These are phyloP conservation scores for Huntiella moniliformis DNA, from an alignment of 2,329 filamentous ascomycete genomes.

Conservation along the genomic window DNA sequence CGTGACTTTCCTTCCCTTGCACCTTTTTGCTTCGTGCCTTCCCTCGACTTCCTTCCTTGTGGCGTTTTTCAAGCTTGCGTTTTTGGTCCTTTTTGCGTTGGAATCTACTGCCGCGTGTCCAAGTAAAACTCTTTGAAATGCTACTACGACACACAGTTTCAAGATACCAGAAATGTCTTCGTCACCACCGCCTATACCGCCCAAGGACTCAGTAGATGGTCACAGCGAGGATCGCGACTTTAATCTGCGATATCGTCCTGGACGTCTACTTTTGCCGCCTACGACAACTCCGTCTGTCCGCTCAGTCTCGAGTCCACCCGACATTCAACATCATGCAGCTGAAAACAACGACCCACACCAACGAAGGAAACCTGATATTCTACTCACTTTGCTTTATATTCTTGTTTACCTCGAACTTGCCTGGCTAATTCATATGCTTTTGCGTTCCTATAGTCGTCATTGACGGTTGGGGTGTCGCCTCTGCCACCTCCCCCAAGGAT, in stretches of 20 bases:
- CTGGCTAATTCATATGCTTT: conserved; percentile 39
- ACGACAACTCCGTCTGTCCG: neutral
- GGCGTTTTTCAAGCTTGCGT: too few relatives aligned
- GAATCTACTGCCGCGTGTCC: too few relatives aligned
- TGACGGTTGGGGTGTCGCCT: conserved; percentile 91
- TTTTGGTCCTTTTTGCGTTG: too few relatives aligned
- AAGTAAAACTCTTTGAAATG: too few relatives aligned
- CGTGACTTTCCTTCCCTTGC: conserved; percentile 23
- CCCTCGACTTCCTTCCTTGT: neutral
- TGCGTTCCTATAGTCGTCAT: conserved; percentile 63
- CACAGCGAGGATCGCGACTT: neutral
- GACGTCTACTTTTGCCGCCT: neutral
- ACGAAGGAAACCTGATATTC: conserved; percentile 8
- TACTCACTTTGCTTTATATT: conserved; percentile 31
- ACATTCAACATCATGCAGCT: neutral
- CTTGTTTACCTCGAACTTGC: conserved; percentile 37
- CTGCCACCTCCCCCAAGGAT: conserved; percentile 59
- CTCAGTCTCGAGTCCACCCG: neutral
- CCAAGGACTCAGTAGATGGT: neutral
- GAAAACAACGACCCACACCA: neutral
- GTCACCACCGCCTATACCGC: neutral
- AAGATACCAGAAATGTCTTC: neutral
- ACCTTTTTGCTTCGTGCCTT: conserved; percentile 20
- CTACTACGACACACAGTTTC: too few relatives aligned
- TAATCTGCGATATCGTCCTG: neutral